Evolutionary conservation across 2,329 filamentous ascomycete species (phyloP).

Genomic region (Fusarium sp.): DNA sequence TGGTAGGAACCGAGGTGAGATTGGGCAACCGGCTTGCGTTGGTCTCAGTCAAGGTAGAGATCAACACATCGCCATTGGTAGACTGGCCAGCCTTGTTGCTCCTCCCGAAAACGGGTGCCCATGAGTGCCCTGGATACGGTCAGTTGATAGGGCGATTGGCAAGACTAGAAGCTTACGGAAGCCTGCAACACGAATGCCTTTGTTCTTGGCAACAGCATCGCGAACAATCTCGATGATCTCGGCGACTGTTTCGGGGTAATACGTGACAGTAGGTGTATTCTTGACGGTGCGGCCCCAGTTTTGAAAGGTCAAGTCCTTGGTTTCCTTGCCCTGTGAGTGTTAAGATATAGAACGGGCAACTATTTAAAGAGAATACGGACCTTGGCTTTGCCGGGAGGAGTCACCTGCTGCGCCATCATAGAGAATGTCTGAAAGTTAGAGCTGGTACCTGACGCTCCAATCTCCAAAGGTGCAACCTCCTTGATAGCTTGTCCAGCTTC

Average conservation of each 20-base stretch:
- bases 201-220: background rate
- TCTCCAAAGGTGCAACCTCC: background rate
- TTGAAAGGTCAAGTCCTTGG: background rate
- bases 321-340: background rate
- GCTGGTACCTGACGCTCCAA: background rate
- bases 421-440: background rate
- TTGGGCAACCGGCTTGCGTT: background rate
- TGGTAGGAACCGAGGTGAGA: background rate
- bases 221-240: background rate
- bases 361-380: background rate
- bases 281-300: background rate
- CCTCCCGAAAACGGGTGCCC: background rate
- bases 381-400: background rate
- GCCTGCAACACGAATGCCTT: background rate
- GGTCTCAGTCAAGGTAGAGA: background rate
- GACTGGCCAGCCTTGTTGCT: background rate
- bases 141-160: rapidly evolving
- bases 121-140: background rate
- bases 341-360: rapidly evolving
- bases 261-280: background rate
- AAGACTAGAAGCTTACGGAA: background rate
- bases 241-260: background rate
- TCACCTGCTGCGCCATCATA: background rate
- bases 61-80: background rate
- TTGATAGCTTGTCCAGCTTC: background rate